Evolutionary conservation across 805 yeast species (phyloP).

Genomic region (Saccharomycopsis sp.): DNA sequence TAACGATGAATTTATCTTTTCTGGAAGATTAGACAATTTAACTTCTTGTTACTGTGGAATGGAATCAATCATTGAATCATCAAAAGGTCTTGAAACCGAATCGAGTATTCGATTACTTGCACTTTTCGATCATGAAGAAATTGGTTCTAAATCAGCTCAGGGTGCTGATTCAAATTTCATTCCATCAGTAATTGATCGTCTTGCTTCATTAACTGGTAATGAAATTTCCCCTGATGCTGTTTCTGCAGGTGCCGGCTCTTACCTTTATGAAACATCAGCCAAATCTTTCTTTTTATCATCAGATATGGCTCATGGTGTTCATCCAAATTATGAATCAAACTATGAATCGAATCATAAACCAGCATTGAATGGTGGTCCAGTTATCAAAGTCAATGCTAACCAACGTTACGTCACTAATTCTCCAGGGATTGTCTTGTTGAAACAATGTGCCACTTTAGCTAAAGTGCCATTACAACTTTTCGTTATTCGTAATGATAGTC

Average conservation of each 20-base stretch:
- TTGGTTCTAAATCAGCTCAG: slow-evolving; percentile 90
- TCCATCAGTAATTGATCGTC: slow-evolving; percentile 67
- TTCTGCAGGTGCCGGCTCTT: slow-evolving; percentile 29
- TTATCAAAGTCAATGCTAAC: slow-evolving; percentile 86
- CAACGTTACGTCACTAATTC: slow-evolving; percentile 94
- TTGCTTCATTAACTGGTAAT: slow-evolving; percentile 43
- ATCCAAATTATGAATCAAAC: slow-evolving; percentile 76
- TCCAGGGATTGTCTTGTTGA: slow-evolving; percentile 74
- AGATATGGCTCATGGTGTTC: slow-evolving; percentile 96
- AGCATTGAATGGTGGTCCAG: slow-evolving; percentile 81
- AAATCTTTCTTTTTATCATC: slow-evolving; percentile 86
- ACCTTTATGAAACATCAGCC: slow-evolving; percentile 50
- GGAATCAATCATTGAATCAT: slow-evolving; percentile 57
- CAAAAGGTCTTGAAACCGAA: slow-evolving; percentile 37
- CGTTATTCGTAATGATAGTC: slow-evolving; percentile 88
- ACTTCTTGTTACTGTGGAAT: slow-evolving; percentile 80
- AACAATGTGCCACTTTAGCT: slow-evolving; percentile 59
- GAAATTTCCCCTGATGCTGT: slow-evolving; percentile 26
- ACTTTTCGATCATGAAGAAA: slow-evolving; percentile 91
- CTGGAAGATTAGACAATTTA: slow-evolving; percentile 87
- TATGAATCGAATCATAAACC: slow-evolving; percentile 82
- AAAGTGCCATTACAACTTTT: slow-evolving; percentile 83
- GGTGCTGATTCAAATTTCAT: slow-evolving; percentile 94
- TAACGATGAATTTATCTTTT: slow-evolving; percentile 82
- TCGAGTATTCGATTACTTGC: slow-evolving; percentile 66